A percentile compares a stretch with the other conserved stretches of the same genome.
Conservation (phyloP, 257 asterid genomes). For the Linaria vulgaris region DNA sequence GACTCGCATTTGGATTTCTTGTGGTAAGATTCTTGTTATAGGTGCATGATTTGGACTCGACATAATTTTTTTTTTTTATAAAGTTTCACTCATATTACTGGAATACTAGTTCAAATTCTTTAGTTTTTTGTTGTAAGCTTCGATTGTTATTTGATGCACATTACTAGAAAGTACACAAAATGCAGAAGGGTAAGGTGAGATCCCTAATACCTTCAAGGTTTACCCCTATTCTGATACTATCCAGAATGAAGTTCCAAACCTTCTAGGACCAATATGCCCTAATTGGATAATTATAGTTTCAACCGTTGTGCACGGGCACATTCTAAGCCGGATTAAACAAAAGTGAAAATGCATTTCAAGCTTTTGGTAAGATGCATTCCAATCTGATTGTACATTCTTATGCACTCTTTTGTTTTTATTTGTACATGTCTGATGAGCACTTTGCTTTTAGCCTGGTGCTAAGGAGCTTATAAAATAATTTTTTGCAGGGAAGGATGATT, state of each 20-base stretch:
- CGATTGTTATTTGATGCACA: neutral
- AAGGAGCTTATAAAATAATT: constrained; percentile 21
- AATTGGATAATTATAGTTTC: no score
- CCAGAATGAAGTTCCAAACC: no score
- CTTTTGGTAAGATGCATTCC: no score
- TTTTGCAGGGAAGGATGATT: constrained; percentile 90
- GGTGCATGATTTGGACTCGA: constrained; percentile 12
- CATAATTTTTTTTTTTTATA: neutral
- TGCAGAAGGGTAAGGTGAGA: neutral
- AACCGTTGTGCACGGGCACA: no score
- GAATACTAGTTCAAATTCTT: neutral
- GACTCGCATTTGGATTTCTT: constrained; percentile 93
- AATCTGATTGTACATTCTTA: no score
- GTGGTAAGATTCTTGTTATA: constrained; percentile 59
- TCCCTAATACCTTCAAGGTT: neutral
- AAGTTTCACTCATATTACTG: neutral
- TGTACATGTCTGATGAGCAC: neutral
- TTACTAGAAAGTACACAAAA: neutral
- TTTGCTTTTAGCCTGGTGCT: constrained; percentile 11
- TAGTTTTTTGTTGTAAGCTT: neutral
- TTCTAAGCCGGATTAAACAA: no score
- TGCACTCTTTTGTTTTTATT: neutral
- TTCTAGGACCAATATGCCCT: no score
- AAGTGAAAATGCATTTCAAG: no score
- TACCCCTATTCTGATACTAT: no score